A percentile compares a stretch with the other conserved stretches of the same genome.
These are phyloP conservation scores for Penstemon barbatus DNA, from an alignment of 257 asterid species.

Conservation along the genomic window DNA sequence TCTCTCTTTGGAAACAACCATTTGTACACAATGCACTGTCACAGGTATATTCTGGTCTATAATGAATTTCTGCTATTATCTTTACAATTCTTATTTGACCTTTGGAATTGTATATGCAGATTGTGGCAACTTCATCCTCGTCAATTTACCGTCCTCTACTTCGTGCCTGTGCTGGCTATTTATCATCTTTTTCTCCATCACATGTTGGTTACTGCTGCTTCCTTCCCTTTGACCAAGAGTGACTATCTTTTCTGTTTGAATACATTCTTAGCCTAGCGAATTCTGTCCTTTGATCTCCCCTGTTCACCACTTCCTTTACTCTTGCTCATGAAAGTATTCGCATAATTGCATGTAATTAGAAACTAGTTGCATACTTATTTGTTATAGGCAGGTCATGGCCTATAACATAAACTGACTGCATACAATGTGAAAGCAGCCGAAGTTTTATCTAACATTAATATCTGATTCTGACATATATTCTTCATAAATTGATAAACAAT, in stretches of 20 bases:
- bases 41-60: conserved; percentile 54
- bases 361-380: conserved; percentile 8
- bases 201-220: conserved; percentile 69
- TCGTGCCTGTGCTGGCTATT: conserved; percentile 90
- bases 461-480: conserved; percentile 27
- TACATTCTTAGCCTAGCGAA: conserved; percentile 14
- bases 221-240: conserved; percentile 25
- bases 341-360: background rate
- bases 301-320: conserved; percentile 13
- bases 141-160: conserved; percentile 72
- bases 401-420: conserved; percentile 12
- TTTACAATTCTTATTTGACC: conserved; percentile 23
- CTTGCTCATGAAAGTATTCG: conserved; percentile 13
- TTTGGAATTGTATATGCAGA: conserved; percentile 56
- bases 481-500: conserved; percentile 19
- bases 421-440: background rate
- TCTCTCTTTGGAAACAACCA: conserved; percentile 88
- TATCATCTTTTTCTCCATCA: conserved; percentile 85
- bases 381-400: conserved; percentile 9
- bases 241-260: conserved; percentile 30
- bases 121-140: conserved; percentile 83
- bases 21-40: conserved; percentile 75
- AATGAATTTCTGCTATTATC: conserved; percentile 20
- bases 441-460: background rate
- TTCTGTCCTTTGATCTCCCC: conserved; percentile 21